Evolutionary conservation across 495 filamentous ascomycete genomes (phyloP), one percentile per base, ranked within the genome.

Genomic region (Talaromyces adpressus): DNA sequence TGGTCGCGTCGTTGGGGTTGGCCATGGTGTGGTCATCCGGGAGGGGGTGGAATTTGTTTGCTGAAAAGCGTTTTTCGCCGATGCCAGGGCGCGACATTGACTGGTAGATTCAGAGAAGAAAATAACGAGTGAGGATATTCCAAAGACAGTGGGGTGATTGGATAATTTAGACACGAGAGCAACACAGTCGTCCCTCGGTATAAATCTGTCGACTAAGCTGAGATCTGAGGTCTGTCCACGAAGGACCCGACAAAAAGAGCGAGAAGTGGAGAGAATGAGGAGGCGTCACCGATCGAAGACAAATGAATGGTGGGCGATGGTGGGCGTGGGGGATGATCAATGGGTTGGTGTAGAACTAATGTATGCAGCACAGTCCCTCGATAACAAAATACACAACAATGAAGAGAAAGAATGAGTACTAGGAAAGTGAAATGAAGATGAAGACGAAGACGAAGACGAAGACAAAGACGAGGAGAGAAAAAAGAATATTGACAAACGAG

Each of bases 1-100:
- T 85, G 11, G 83, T 85, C 32, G 78, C 81, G 68, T 86, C 84
- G 65, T 85, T 81, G 1, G 79, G 74, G 57, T 81, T 82, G 23
- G 66, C 62, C 79, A 80, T 78, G 30, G 57, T 45, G 25, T 45
- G 9, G 53, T 78, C 71, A 30, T 79, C 75, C 11, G 73, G 76
- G n/a, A 83, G 67, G 30, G 80, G 77, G 51, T 79, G 73, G 51
- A 83, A 83, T 39, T 78, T 79, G 63, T 80, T 71, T 53, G 67
- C 56, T 25, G 74, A 77, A 62, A 78, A 72, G 58, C 76, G 75
- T 63, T 76, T 77, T 62, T 75, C 61, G 22, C 70, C 65, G 39
- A 74, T 61, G 58, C 75, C 75, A 66, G 74, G 68, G 36, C 71
- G 69, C 29, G 57, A 34, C 29, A 59, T 59, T 23, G 57, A 59